Evolutionary conservation across 768 basidiomycete species (phyloP).

Genomic region (Pisolithus microcarpus): DNA sequence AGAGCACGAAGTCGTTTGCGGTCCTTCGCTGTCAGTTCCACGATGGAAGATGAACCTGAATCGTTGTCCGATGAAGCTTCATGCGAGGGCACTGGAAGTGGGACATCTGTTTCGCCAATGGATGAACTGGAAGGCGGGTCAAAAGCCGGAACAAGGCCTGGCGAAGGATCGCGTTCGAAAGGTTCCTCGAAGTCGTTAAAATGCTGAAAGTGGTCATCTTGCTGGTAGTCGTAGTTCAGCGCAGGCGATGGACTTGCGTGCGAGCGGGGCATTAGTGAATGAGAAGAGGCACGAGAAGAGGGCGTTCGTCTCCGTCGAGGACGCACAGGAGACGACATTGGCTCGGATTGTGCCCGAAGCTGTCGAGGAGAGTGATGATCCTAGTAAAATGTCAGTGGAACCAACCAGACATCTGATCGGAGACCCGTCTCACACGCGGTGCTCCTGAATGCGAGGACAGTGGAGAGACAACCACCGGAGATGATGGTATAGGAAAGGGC

Average conservation of each 20-base stretch:
- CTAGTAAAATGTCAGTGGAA: neutral
- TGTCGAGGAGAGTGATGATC: conserved; percentile 4
- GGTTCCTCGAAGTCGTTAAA: conserved; percentile 5
- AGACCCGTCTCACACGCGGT: conserved; percentile 9
- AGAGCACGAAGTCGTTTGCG: conserved; percentile 34
- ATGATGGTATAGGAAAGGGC: conserved; percentile 19
- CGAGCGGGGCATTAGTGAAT: conserved; percentile 2
- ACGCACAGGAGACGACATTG: conserved; percentile 5
- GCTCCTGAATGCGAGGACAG: neutral
- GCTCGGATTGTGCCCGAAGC: conserved; percentile 10
- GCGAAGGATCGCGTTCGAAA: conserved; percentile 4
- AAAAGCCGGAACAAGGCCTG: conserved; percentile 1
- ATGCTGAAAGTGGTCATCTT: conserved; percentile 11
- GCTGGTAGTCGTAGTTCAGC: conserved; percentile 8
- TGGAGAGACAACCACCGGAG: neutral
- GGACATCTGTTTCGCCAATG: conserved; percentile 10
- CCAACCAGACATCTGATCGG: neutral
- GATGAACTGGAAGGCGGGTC: conserved; percentile 11
- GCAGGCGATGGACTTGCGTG: conserved; percentile 6
- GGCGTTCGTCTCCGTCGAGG: conserved; percentile 1
- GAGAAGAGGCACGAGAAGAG: conserved; percentile 7
- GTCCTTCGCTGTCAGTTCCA: conserved; percentile 23
- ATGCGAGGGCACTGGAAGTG: conserved; percentile 7
- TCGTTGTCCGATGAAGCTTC: conserved; percentile 8
- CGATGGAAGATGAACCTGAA: conserved; percentile 11